These are phyloP conservation scores for Crotalaria pallida DNA, from an alignment of 306 rosid species.

Conservation along the genomic window DNA sequence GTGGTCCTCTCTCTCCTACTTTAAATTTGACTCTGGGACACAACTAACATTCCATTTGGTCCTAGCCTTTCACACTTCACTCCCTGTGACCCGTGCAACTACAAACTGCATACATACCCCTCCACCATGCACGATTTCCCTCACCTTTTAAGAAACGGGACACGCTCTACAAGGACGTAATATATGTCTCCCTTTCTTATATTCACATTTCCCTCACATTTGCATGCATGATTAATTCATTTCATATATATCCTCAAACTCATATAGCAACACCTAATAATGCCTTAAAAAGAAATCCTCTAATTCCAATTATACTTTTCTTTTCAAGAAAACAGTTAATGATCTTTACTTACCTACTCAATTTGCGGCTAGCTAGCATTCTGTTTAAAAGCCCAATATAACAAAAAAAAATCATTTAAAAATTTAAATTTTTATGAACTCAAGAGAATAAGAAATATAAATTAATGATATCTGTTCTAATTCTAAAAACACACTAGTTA, in stretches of 20 bases:
- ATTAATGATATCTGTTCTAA: no score
- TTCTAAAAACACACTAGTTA: no score
- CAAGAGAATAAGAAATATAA: no score
- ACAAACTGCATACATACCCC: no score
- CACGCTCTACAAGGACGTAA: conserved; percentile 29
- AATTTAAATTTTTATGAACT: no score
- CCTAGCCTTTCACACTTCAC: conserved; percentile 27
- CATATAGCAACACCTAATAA: not conserved
- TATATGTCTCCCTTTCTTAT: conserved; percentile 13
- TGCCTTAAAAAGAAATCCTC: not conserved
- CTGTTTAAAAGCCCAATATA: no score
- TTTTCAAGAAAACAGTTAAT: not conserved
- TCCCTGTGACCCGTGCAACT: conserved; percentile 15
- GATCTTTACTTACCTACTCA: not conserved
- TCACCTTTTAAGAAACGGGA: conserved; percentile 23
- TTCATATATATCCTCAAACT: not conserved
- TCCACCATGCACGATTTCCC: conserved; percentile 36
- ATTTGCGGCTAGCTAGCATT: no score
- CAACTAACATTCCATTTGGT: conserved; percentile 17
- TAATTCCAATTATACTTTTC: not conserved
- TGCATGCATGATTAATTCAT: conserved; percentile 20
- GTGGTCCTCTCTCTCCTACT: conserved; percentile 14
- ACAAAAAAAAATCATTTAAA: no score
- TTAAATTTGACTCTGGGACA: conserved; percentile 32
- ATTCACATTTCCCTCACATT: conserved; percentile 9